Percentiles rank a stretch among this genome's conserved stretches.
Evolutionary conservation across 306 rosid genomes (phyloP).

Genomic region (Datisca glomerata): DNA sequence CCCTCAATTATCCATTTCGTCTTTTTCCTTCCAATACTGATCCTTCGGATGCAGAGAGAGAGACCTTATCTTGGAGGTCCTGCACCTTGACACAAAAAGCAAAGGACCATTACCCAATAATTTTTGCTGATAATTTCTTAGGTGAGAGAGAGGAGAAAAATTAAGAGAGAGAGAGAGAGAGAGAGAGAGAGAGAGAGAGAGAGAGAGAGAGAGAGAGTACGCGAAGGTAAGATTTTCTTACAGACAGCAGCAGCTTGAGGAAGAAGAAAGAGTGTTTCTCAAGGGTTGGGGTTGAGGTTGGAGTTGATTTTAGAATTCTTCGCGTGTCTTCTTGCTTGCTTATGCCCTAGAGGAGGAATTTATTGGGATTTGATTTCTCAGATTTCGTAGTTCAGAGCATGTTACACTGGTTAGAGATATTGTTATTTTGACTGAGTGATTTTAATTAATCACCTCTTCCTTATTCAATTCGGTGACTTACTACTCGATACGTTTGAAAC

Average conservation of each 20-base stretch:
- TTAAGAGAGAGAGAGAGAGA: background rate
- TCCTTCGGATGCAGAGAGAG: conserved; percentile 13
- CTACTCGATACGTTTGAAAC: background rate
- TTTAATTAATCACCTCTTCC: background rate
- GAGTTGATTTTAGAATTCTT: too few relatives aligned
- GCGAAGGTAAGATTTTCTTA: too few relatives aligned
- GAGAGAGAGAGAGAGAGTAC: background rate
- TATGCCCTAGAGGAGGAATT: too few relatives aligned
- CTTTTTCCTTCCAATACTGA: conserved; percentile 36
- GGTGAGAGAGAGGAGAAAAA: background rate
- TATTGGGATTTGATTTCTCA: too few relatives aligned
- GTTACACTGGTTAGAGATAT: too few relatives aligned
- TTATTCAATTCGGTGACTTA: background rate
- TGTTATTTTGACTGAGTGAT: background rate
- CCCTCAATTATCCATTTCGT: conserved; percentile 26
- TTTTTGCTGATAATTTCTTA: too few relatives aligned
- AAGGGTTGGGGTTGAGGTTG: too few relatives aligned
- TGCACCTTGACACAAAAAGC: background rate
- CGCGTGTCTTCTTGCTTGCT: too few relatives aligned
- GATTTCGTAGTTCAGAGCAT: too few relatives aligned
- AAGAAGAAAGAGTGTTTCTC: too few relatives aligned
- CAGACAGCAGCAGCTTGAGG: too few relatives aligned
- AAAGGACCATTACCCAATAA: too few relatives aligned
- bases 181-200: background rate
- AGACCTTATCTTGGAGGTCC: conserved; percentile 16